Base-by-base conservation (phyloP, 371 early-diverging fungal genomes). In the Catenaria anguillulae region DNA sequence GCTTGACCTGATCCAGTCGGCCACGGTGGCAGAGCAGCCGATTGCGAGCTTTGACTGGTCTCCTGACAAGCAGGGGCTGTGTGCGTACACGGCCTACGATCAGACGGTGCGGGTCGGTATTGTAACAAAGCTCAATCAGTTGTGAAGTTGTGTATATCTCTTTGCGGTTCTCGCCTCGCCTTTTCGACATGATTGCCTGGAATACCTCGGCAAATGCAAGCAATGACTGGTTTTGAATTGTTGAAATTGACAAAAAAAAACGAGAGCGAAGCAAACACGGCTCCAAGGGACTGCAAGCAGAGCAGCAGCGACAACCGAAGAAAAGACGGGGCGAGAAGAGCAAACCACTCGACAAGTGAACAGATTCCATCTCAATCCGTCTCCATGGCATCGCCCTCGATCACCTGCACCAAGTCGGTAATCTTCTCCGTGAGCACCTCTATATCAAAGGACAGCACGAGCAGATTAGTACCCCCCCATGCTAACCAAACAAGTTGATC, bases 311-410 rank as follows among this genome's bases (percentile, higher is more conserved):
- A n/a, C n/a, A n/a, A n/a, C n/a, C n/a, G n/a, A n/a, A n/a, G n/a
- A n/a, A n/a, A n/a, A n/a, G n/a, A n/a, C n/a, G n/a, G n/a, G n/a
- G n/a, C n/a, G n/a, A n/a, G n/a, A n/a, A n/a, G n/a, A n/a, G n/a
- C n/a, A n/a, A n/a, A n/a, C n/a, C n/a, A n/a, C n/a, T n/a, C n/a
- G n/a, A n/a, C n/a, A n/a, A n/a, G n/a, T n/a, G n/a, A n/a, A n/a
- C n/a, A n/a, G n/a, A n/a, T n/a, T n/a, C n/a, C 4, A 43, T 43
- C 19, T 17, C 21, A 17, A 12, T 43, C 17, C 43, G 66, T 66
- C 46, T 82, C 80, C 82, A 82, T 82, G 42, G 75, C 76, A 46
- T 78, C 77, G 40, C 73, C 80, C 56, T 82, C 83, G 55, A 74
- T 63, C 50, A 81, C 78, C 33, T 75, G 75, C 15, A 81, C 81